Conservation (phyloP, 169 alveolate genomes). For the Plasmodium coatneyi region DNA sequence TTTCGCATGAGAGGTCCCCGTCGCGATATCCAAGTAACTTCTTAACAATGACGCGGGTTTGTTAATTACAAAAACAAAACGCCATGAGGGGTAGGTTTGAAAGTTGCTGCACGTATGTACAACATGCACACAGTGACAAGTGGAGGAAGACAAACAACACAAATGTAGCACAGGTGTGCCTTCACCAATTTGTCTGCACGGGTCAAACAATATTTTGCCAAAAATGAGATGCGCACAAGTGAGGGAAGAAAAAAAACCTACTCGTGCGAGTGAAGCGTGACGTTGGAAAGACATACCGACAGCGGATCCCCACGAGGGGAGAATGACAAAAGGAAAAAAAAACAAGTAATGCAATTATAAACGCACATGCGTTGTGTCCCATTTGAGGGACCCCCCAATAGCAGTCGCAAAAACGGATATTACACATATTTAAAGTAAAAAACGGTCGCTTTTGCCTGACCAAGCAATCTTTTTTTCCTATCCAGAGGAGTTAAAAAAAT, state of each 20-base stretch:
- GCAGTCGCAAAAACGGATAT: background rate
- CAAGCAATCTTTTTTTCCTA: slow-evolving; percentile 25
- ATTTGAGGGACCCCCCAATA: background rate
- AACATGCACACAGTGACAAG: background rate
- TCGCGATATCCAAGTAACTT: background rate
- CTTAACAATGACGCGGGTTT: background rate
- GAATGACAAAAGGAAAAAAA: background rate
- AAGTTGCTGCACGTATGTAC: background rate
- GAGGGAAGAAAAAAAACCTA: background rate
- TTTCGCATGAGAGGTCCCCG: background rate
- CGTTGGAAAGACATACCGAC: background rate
- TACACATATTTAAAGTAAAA: slow-evolving; percentile 36
- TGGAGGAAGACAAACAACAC: background rate
- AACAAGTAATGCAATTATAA: background rate
- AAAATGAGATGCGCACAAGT: background rate
- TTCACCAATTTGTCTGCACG: background rate
- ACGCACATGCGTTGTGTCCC: background rate
- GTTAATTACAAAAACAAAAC: background rate
- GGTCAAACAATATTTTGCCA: background rate
- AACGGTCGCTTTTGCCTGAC: slow-evolving; percentile 53
- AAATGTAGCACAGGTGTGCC: background rate
- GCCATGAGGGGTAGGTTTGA: background rate
- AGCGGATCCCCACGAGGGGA: background rate
- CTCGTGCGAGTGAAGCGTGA: background rate
- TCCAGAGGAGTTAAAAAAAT: slow-evolving; percentile 66